These are phyloP conservation scores for Panicum virgatum DNA, from an alignment of 202 grass and related monocot genomes.

Conservation along the genomic window DNA sequence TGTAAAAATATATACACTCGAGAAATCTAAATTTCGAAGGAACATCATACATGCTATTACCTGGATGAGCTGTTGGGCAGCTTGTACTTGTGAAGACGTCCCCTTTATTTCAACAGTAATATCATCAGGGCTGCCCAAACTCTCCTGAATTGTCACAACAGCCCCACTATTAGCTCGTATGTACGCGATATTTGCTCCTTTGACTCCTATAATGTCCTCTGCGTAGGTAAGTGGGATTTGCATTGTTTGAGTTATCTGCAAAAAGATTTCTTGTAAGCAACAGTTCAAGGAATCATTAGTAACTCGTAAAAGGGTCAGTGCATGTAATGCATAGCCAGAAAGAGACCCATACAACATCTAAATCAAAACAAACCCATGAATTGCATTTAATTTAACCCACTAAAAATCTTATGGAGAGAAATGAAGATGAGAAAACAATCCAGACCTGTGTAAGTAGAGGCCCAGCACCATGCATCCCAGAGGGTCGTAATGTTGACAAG, in stretches of 20 bases:
- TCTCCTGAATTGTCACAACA: conserved; percentile 92
- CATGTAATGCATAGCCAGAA: conserved; percentile 22
- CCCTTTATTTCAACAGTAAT: conserved; percentile 99
- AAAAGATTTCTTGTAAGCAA: conserved; percentile 41
- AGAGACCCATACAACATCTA: neutral
- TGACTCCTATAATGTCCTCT: conserved; percentile 94
- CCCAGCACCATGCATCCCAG: conserved; percentile 61
- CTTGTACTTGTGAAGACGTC: conserved; percentile 79
- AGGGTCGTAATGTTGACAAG: conserved; percentile 61
- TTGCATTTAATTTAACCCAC: conserved; percentile 22
- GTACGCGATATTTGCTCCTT: conserved; percentile 90
- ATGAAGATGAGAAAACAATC: conserved; percentile 10
- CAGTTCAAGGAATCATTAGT: neutral
- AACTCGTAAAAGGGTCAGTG: neutral
- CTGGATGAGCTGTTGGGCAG: conserved; percentile 90
- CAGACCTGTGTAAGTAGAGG: conserved; percentile 78
- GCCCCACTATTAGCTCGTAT: conserved; percentile 88
- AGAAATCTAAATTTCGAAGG: neutral
- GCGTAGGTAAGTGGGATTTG: conserved; percentile 96
- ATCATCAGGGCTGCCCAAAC: conserved; percentile 74
- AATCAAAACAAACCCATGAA: neutral
- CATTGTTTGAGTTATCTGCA: conserved; percentile 95
- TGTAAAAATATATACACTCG: conserved; percentile 6
- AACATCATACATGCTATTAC: conserved; percentile 36
- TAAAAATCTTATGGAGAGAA: conserved; percentile 20